These are phyloP conservation scores for Aspergillus panamensis DNA, from an alignment of 495 filamentous ascomycete species.

Conservation along the genomic window DNA sequence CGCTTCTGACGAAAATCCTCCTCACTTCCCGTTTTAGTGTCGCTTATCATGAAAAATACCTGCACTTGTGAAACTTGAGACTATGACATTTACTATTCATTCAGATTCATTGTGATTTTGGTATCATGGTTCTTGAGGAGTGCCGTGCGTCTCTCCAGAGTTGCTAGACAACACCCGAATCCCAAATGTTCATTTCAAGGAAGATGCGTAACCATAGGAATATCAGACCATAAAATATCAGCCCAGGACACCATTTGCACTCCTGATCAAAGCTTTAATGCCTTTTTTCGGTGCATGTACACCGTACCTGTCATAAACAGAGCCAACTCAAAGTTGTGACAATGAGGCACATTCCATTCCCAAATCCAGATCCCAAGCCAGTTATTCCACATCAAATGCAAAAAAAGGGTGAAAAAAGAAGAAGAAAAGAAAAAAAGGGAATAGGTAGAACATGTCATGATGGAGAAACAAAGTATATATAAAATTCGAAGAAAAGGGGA, in stretches of 20 bases:
- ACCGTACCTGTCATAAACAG: background rate
- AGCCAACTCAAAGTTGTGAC: background rate
- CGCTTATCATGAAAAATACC: background rate
- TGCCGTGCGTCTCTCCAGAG: background rate
- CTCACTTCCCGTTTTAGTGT: background rate
- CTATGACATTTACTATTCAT: background rate
- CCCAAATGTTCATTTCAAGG: constrained; percentile 1
- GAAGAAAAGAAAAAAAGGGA: background rate
- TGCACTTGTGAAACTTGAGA: background rate
- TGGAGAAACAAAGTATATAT: constrained; percentile 11
- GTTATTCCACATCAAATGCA: constrained; percentile 19
- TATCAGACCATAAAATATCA: background rate
- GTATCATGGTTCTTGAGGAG: background rate
- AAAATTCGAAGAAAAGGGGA: constrained; percentile 8
- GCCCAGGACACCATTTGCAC: background rate
- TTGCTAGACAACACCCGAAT: background rate
- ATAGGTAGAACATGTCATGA: background rate
- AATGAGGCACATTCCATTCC: constrained; percentile 14
- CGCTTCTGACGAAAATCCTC: no score
- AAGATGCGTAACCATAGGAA: background rate
- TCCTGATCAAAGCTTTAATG: background rate
- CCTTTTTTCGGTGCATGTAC: constrained; percentile 1
- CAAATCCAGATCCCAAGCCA: constrained; percentile 17
- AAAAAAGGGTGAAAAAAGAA: constrained; percentile 4
- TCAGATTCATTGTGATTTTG: background rate